Percentiles rank a stretch among this genome's conserved stretches.
These are phyloP conservation scores for Colletotrichum karsti DNA, from an alignment of 2,329 filamentous ascomycete genomes.

Conservation along the genomic window DNA sequence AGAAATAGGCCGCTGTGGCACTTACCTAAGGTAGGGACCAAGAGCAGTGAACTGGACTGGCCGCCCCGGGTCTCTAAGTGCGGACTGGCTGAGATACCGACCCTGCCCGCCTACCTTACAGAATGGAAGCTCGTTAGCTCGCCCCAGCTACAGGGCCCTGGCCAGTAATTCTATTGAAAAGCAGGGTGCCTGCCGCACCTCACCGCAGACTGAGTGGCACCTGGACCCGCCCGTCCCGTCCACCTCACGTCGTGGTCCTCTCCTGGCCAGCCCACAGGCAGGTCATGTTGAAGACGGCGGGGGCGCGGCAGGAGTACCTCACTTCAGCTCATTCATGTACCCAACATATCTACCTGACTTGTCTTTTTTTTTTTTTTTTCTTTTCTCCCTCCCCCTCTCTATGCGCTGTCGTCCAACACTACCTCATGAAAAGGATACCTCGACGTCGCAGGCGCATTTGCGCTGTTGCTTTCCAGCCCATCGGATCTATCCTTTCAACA, in stretches of 20 bases:
- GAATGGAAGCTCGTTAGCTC: conserved; percentile 17
- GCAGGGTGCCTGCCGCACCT: conserved; percentile 5
- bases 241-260: too few relatives aligned
- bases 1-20: not conserved
- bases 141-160: conserved; percentile 20
- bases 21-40: not conserved
- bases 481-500: not conserved
- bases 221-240: conserved; percentile 26
- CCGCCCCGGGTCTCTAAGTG: too few relatives aligned
- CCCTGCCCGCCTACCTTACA: conserved; percentile 13
- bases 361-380: too few relatives aligned
- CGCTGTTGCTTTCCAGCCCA: not conserved
- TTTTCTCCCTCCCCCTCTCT: too few relatives aligned
- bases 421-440: conserved; percentile 26
- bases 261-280: conserved; percentile 6
- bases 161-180: conserved; percentile 13
- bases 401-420: too few relatives aligned
- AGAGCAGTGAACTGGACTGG: too few relatives aligned
- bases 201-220: conserved; percentile 25
- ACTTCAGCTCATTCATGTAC: too few relatives aligned
- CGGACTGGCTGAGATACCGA: not conserved
- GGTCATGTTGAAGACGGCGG: too few relatives aligned
- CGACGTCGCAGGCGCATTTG: conserved; percentile 23
- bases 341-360: not conserved
- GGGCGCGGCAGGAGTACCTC: too few relatives aligned